Conservation (phyloP, 352 stramenopile species). For the Globisporangium acanthophoron region DNA sequence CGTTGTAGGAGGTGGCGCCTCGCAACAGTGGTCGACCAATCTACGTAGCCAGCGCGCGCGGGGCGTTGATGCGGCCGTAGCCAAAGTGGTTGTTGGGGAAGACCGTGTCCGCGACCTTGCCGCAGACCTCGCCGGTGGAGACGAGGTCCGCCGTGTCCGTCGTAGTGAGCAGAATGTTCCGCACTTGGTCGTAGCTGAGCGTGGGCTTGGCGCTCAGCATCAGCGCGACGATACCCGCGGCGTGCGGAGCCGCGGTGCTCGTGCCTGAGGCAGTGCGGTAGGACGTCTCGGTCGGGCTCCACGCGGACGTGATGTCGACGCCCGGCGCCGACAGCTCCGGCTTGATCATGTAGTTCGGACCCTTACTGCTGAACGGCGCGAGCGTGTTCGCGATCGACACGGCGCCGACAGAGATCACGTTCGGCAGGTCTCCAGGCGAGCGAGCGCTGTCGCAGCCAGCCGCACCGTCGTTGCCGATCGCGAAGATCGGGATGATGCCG, state of each 20-base stretch:
- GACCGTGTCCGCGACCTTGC: slow-evolving; percentile 16
- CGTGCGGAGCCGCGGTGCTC: slow-evolving; percentile 26
- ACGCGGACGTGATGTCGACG: slow-evolving; percentile 9
- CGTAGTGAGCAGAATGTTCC: slow-evolving; percentile 5
- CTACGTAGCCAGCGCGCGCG: not conserved
- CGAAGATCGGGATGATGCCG: slow-evolving; percentile 19
- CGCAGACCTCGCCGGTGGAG: slow-evolving; percentile 16
- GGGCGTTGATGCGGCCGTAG: not conserved
- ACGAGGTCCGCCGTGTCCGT: slow-evolving; percentile 6
- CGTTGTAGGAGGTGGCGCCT: too few species aligned
- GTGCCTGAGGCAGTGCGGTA: slow-evolving; percentile 18
- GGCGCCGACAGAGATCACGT: slow-evolving; percentile 15
- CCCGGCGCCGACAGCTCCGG: slow-evolving; percentile 22
- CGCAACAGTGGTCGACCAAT: not conserved
- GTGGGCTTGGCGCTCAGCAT: slow-evolving; percentile 19
- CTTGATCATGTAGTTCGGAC: slow-evolving; percentile 14
- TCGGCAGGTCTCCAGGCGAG: slow-evolving; percentile 13
- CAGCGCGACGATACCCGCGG: slow-evolving; percentile 19
- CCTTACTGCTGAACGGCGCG: slow-evolving; percentile 26
- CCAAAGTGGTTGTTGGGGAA: slow-evolving; percentile 40
- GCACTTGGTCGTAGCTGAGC: slow-evolving; percentile 15
- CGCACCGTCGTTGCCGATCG: slow-evolving; percentile 15
- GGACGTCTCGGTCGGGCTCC: not conserved
- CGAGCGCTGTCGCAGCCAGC: slow-evolving; percentile 6
- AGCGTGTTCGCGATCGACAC: slow-evolving; percentile 6